phyloP scores from a whole-genome alignment of 352 stramenopile species.

The Phytophthora parvispora region DNA sequence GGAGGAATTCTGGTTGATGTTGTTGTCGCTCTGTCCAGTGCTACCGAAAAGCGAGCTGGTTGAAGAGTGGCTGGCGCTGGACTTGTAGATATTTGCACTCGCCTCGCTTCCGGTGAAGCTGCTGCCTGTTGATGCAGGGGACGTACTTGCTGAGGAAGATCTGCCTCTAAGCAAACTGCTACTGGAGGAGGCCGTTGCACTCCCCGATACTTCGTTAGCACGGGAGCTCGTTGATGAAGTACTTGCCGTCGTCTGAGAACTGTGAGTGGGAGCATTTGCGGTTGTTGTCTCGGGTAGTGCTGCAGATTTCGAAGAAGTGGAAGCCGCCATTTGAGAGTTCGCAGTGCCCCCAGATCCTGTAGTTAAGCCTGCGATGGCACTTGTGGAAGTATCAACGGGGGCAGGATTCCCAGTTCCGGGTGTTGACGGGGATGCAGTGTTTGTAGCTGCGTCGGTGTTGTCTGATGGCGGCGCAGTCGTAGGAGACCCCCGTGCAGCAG shows the following conservation, averaged over 20 bases:
- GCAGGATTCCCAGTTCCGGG: not conserved
- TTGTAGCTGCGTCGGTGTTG: not conserved
- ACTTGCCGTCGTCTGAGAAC: not conserved
- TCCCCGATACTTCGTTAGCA: constrained; percentile 1
- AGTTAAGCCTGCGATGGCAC: not conserved
- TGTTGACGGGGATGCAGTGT: not conserved
- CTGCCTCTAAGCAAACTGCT: constrained; percentile 18
- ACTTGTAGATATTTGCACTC: constrained; percentile 6
- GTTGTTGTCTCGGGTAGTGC: not conserved
- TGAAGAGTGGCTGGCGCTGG: constrained; percentile 8
- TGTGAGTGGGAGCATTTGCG: constrained; percentile 14
- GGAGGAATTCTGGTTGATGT: not conserved
- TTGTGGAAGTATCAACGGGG: not conserved
- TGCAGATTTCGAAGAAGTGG: constrained; percentile 2
- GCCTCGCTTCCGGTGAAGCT: constrained; percentile 2
- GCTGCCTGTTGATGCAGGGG: not conserved
- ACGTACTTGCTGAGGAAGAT: constrained; percentile 1
- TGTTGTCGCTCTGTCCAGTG: not conserved
- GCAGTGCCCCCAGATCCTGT: not conserved
- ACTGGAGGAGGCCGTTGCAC: not conserved
- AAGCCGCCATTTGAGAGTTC: constrained; percentile 1
- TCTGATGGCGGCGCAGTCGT: not conserved
- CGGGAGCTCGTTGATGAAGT: constrained; percentile 6
- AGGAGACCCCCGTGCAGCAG: not conserved
- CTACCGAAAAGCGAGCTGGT: not conserved